These are phyloP conservation scores for Cystobasidium slooffiae DNA, from an alignment of 1,284 basidiomycete genomes.

Conservation along the genomic window DNA sequence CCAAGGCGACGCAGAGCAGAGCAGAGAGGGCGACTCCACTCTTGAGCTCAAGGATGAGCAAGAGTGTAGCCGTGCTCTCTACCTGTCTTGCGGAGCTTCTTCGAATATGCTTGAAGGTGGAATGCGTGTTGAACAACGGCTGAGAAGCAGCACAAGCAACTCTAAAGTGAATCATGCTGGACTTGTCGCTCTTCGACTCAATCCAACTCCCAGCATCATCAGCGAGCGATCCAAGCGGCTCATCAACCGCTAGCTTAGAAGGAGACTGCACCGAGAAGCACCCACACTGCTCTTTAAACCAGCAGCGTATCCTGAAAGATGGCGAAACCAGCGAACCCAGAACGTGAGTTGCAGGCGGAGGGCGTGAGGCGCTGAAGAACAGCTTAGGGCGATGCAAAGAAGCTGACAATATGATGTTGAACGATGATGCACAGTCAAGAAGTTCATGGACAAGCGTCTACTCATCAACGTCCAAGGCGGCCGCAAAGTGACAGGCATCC, in stretches of 20 bases:
- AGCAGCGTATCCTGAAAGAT: neutral
- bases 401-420: neutral
- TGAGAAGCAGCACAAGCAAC: no score
- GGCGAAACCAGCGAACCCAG: constrained; percentile 44
- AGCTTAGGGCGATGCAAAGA: neutral
- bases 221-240: no score
- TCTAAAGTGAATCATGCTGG: no score
- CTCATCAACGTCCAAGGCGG: constrained; percentile 95
- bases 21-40: neutral
- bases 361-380: neutral
- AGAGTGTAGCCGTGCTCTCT: no score
- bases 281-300: neutral
- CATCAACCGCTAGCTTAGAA: neutral
- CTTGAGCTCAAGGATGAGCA: no score
- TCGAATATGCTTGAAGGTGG: no score
- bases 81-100: no score
- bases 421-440: constrained; percentile 31
- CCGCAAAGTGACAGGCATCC: constrained; percentile 90
- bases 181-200: no score
- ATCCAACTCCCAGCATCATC: no score
- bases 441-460: constrained; percentile 99
- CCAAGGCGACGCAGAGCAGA: neutral
- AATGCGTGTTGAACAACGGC: no score
- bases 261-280: neutral
- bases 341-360: constrained; percentile 13